phyloP scores from a whole-genome alignment of 495 filamentous ascomycete species.

The Hypoxylon fragiforme region DNA sequence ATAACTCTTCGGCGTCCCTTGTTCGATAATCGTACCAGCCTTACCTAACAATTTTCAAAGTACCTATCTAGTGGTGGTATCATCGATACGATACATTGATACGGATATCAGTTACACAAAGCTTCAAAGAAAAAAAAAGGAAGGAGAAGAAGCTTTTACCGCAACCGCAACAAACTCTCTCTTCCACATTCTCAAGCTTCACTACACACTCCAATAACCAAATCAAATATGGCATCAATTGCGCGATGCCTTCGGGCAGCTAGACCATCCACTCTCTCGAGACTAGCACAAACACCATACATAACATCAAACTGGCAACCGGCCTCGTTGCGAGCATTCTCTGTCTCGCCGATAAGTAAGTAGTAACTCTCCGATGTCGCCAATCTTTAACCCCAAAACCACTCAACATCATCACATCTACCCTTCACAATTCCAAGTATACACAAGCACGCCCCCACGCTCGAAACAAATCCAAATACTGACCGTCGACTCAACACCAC shows the following conservation, averaged over 20 bases:
- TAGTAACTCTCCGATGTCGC: constrained; percentile 37
- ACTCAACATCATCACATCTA: not conserved
- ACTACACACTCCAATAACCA: not conserved
- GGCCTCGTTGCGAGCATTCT: constrained; percentile 45
- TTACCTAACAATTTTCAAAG: constrained; percentile 11
- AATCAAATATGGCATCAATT: constrained; percentile 52
- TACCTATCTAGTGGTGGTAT: constrained; percentile 13
- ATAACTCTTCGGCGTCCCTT: constrained; percentile 28
- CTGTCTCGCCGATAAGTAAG: constrained; percentile 49
- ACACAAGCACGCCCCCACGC: no score
- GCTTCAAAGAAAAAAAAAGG: not conserved
- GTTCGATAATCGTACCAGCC: constrained; percentile 31
- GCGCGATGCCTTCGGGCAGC: constrained; percentile 50
- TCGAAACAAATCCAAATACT: no score
- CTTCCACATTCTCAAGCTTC: not conserved
- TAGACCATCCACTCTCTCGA: constrained; percentile 45
- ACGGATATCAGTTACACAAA: constrained; percentile 11
- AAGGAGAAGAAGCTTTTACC: constrained; percentile 15
- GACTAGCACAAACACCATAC: constrained; percentile 41
- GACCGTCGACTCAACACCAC: constrained; percentile 1
- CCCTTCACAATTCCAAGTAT: not conserved
- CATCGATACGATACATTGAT: constrained; percentile 22
- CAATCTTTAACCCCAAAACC: no score
- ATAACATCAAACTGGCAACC: constrained; percentile 36
- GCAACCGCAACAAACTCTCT: constrained; percentile 5